Base-by-base conservation (phyloP, 192 early-diverging fungal species). In the Cetraspora pellucida region DNA sequence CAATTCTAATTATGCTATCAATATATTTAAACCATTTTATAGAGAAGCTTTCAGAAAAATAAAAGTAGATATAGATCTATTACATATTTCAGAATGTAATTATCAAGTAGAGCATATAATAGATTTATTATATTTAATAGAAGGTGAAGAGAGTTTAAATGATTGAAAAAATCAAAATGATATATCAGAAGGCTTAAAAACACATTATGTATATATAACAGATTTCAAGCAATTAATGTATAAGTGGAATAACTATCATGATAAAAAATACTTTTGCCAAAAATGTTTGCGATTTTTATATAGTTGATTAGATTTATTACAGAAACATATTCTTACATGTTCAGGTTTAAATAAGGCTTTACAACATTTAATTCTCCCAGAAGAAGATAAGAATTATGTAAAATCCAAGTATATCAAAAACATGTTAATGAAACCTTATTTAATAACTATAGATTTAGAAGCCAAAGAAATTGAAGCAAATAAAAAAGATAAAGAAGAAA, bases 401-500 rank as follows among this genome's bases (percentile, higher is more conserved):
- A 68, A 68, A 68, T 37, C 37, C 23, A 68, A 68, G 66, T 68
- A 68, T 68, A 68, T 68, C 37, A 68, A 68, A 68, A 68, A 68
- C 44, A 63, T 63, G 66, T 23, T 68, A 68, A 68, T 68, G 10
- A 68, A 68, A 68, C 66, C 66, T 31, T 68, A 68, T 68, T 1
- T 68, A 68, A 45, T 68, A 14, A 3, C 0, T 68, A 68, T 68
- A 37, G 66, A 68, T 68, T 68, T 68, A 47, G 66, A 68, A 68
- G 66, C 66, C 0, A 23, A 68, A 68, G 66, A 68, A 46, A 68
- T 68, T 3, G 44, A 68, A 46, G 44, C 1, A 10, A 37, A 68
- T 0, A 5, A 68, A 68, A 68, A 68, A 68, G 66, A 68, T 47
- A 68, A 68, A 2, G 44, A 68, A 68, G 66, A 4, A 47, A 68